Evolutionary conservation across 306 rosid genomes (phyloP).

Genomic region (Morella rubra): DNA sequence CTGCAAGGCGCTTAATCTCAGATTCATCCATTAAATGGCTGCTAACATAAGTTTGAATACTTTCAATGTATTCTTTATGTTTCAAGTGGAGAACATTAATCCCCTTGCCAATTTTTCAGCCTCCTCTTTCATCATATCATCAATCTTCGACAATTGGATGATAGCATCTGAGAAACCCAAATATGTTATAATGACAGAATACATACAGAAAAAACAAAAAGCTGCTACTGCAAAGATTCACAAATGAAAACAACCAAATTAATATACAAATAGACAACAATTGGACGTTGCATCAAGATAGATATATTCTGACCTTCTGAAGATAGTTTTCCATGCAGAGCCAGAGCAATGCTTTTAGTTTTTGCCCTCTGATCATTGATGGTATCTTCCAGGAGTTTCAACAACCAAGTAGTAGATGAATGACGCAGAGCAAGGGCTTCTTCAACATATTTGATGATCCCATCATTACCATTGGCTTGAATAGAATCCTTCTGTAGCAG

Average conservation of each 20-base stretch:
- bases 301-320: constrained; percentile 66
- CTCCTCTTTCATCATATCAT: constrained; percentile 78
- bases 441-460: constrained; percentile 48
- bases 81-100: constrained; percentile 60
- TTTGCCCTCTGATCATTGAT: constrained; percentile 50
- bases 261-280: constrained; percentile 12
- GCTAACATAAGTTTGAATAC: constrained; percentile 45
- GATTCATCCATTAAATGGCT: constrained; percentile 52
- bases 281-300: constrained; percentile 25
- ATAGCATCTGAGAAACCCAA: constrained; percentile 62
- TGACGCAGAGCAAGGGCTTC: constrained; percentile 70
- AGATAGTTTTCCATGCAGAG: constrained; percentile 48
- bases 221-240: constrained; percentile 16
- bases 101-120: constrained; percentile 49
- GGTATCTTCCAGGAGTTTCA: constrained; percentile 54
- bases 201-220: constrained; percentile 23
- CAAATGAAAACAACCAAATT: constrained; percentile 11
- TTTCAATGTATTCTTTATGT: constrained; percentile 60
- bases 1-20: constrained; percentile 66
- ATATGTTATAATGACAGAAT: constrained; percentile 27
- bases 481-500: constrained; percentile 66
- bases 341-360: constrained; percentile 44
- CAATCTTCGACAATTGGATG: constrained; percentile 68
- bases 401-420: constrained; percentile 52
- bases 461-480: constrained; percentile 46